Conservation (phyloP, 1,284 basidiomycete species). For the Ganoderma meredithae region DNA sequence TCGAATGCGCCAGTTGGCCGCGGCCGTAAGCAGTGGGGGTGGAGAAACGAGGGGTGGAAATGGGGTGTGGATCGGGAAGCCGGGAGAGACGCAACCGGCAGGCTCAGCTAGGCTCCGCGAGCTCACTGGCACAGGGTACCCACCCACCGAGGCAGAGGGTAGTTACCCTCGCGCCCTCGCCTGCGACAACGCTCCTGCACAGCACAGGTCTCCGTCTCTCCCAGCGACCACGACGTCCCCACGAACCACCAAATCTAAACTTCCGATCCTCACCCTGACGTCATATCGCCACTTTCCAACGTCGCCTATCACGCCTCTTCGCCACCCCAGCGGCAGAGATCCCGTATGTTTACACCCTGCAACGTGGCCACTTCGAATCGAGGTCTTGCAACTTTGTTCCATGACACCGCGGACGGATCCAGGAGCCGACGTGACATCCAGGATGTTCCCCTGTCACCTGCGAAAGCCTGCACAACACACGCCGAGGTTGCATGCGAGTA, state of each 20-base stretch:
- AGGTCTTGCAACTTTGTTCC: neutral
- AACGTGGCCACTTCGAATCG: slow-evolving; percentile 11
- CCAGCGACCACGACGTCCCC: slow-evolving; percentile 19
- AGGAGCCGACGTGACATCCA: neutral
- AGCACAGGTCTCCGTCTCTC: neutral
- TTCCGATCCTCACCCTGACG: slow-evolving; percentile 30
- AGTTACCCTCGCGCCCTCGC: neutral
- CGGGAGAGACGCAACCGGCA: slow-evolving; percentile 17
- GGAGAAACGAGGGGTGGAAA: slow-evolving; percentile 31
- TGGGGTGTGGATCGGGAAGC: slow-evolving; percentile 28
- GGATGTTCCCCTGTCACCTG: neutral
- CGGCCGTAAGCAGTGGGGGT: slow-evolving; percentile 28
- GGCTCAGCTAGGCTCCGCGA: neutral
- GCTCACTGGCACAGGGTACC: neutral
- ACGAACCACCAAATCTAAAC: slow-evolving; percentile 21
- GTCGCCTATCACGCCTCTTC: neutral
- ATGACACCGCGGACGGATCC: slow-evolving; percentile 5
- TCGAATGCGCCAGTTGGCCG: slow-evolving; percentile 19
- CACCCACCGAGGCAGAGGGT: neutral
- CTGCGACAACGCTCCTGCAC: neutral
- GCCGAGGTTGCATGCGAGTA: neutral
- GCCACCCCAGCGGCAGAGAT: slow-evolving; percentile 3
- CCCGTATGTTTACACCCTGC: slow-evolving; percentile 8
- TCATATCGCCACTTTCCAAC: slow-evolving; percentile 13
- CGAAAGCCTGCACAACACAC: neutral